Conservation (phyloP, 2,329 filamentous ascomycete genomes). For the Fusarium sacchari region DNA sequence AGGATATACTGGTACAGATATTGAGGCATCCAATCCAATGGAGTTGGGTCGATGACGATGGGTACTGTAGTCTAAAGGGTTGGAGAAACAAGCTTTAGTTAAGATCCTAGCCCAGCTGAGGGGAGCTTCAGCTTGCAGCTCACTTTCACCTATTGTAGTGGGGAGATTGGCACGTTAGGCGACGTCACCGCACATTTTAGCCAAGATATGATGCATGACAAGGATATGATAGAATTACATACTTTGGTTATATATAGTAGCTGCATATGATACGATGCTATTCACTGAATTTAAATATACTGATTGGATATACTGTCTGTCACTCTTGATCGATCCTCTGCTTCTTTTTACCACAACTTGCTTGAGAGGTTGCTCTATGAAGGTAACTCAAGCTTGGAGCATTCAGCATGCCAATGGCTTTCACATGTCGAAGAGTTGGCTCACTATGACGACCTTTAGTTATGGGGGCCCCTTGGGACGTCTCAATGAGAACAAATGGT, state of each 20-base stretch:
- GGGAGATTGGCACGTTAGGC: constrained; percentile 14
- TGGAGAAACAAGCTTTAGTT: constrained; percentile 41
- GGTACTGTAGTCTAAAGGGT: constrained; percentile 3
- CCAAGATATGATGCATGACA: background rate
- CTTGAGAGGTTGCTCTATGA: background rate
- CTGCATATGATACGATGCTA: background rate
- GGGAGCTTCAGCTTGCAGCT: constrained; percentile 24
- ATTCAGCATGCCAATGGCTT: background rate
- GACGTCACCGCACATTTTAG: constrained; percentile 33
- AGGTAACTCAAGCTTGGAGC: background rate
- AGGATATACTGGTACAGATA: background rate
- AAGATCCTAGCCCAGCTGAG: constrained; percentile 16
- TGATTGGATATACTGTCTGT: background rate
- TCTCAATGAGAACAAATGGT: background rate
- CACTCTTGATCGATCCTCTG: background rate
- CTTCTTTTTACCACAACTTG: background rate
- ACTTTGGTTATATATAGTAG: background rate
- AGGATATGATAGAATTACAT: background rate
- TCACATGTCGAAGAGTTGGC: constrained; percentile 4
- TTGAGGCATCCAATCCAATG: constrained; percentile 25
- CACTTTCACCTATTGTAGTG: background rate
- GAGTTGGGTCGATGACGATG: constrained; percentile 34
- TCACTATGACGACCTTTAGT: background rate
- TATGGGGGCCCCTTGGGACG: background rate
- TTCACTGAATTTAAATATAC: background rate